phyloP scores from a whole-genome alignment of 805 yeast genomes.

The Millerozyma acaciae region DNA sequence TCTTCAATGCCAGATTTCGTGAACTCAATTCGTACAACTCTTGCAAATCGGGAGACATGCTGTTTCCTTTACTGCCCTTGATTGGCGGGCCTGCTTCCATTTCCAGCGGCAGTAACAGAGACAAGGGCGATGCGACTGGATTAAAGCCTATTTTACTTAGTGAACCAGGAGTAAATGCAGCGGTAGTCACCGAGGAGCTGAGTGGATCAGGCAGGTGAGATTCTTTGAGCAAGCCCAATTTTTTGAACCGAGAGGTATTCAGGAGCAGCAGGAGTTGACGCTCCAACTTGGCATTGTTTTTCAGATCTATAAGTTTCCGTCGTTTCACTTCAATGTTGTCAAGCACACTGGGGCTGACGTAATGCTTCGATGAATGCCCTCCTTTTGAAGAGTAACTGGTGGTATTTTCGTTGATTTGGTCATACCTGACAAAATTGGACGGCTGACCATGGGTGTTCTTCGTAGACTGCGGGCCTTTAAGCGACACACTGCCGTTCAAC shows the following conservation, averaged over 20 bases:
- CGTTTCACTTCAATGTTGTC: slow-evolving; percentile 33
- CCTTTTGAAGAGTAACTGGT: slow-evolving; percentile 16
- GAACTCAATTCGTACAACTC: slow-evolving; percentile 22
- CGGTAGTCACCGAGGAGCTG: slow-evolving; percentile 1
- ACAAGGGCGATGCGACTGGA: too few species aligned
- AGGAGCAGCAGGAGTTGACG: slow-evolving; percentile 26
- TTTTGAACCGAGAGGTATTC: slow-evolving; percentile 16
- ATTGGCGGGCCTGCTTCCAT: too few species aligned
- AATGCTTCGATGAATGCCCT: slow-evolving; percentile 25
- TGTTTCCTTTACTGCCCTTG: slow-evolving; percentile 7
- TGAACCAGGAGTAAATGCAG: slow-evolving; percentile 37
- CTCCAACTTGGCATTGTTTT: slow-evolving; percentile 32
- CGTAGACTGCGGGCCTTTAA: slow-evolving; percentile 29
- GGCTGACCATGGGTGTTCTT: slow-evolving; percentile 6
- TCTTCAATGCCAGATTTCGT: slow-evolving; percentile 12
- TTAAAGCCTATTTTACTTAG: slow-evolving; percentile 48
- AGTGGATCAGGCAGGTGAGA: neutral
- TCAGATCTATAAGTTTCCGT: slow-evolving; percentile 25
- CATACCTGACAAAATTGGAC: slow-evolving; percentile 10
- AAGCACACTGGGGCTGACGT: slow-evolving; percentile 44
- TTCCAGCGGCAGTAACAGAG: neutral
- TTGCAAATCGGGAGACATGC: slow-evolving; percentile 9
- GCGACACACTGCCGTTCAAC: slow-evolving; percentile 55
- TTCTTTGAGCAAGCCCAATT: slow-evolving; percentile 16
- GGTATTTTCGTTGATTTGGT: slow-evolving; percentile 21